Evolutionary conservation across 768 basidiomycete genomes (phyloP), one percentile per base, ranked within the genome.

Genomic region (Rhodotorula taiwanensis): DNA sequence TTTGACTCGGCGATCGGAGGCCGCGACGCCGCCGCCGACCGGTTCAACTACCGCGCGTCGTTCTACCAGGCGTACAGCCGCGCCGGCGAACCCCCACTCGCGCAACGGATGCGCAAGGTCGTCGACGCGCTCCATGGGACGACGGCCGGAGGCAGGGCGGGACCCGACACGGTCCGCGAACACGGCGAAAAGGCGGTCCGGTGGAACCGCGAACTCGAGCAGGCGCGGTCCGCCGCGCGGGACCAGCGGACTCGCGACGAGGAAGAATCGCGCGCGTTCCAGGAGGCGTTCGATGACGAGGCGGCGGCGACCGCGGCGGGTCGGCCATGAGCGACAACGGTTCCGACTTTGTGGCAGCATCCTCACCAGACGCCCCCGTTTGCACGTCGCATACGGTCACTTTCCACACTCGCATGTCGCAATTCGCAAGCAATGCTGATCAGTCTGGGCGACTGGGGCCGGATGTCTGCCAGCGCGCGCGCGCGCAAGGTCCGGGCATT

Each of bases 81-180:
- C 16, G 64, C 58, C 9, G 20, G 16, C 25, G 64, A 65, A 41
- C 58, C 64, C 15, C 58, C 58, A 5, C 39, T 65, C 11, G 58
- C 58, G 4, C 36, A 30, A 33, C 30, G 64, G 14, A 23, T 52
- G 18, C 44, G 64, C 30, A 25, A 28, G 28, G 25, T 65, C 33
- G 51, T 60, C 47, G 64, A 65, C 33, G 39, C 25, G 16, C 31
- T 65, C 20, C 64, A 65, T 34, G 64, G 64, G 34, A 65, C 64
- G 16, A 18, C 27, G 30, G 64, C 64, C 20, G 64, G 64, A 8
- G 64, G 64, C 1, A 27, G 64, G 18, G 64, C 64, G 6, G 64
- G 64, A 4, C n/a, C 55, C 9, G 13, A 16, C 14, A 52, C 51
- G 34, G 9, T 60, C 21, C 20, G 8, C 49, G 64, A 65, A 45